These are phyloP conservation scores for Streptanthus diversifolius DNA, from an alignment of 345 rosid genomes.

Conservation along the genomic window DNA sequence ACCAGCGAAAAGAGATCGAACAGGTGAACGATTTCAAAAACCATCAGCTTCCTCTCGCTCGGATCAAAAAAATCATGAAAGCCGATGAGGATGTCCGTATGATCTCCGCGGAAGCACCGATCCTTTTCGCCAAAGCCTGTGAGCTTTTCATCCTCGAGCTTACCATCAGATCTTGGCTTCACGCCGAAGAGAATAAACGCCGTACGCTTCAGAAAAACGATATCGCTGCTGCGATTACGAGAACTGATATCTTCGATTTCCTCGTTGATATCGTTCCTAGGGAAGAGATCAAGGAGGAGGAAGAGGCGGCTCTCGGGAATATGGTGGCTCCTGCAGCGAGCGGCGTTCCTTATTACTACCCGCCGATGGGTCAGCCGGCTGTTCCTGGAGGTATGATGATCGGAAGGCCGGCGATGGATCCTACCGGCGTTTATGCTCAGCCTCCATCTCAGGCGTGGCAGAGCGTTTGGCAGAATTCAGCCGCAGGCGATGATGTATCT, in stretches of 20 bases:
- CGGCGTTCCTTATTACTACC: constrained; percentile 84
- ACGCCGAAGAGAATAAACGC: constrained; percentile 93
- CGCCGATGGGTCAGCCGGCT: constrained; percentile 79
- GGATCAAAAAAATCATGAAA: constrained; percentile 98
- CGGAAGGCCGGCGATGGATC: constrained; percentile 82
- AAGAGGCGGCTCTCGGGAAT: constrained; percentile 56
- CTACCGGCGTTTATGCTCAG: constrained; percentile 66
- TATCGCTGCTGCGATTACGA: constrained; percentile 85
- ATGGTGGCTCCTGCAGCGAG: constrained; percentile 65
- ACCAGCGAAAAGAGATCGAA: constrained; percentile 82
- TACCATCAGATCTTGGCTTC: constrained; percentile 93
- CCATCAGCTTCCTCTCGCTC: constrained; percentile 91
- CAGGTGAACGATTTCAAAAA: constrained; percentile 94
- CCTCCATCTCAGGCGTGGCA: constrained; percentile 99
- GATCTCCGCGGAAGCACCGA: constrained; percentile 98
- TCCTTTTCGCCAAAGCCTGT: constrained; percentile 90
- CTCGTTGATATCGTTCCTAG: constrained; percentile 91
- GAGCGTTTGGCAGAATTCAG: constrained; percentile 80
- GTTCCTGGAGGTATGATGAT: constrained; percentile 83
- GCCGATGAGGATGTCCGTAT: constrained; percentile 98
- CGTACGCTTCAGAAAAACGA: constrained; percentile 95
- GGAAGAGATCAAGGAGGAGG: constrained; percentile 90
- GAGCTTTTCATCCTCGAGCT: constrained; percentile 95
- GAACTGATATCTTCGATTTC: constrained; percentile 93
- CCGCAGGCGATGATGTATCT: constrained; percentile 55